Conservation (phyloP, 108 stramenopile genomes). For the Cyclotella kingstonii region DNA sequence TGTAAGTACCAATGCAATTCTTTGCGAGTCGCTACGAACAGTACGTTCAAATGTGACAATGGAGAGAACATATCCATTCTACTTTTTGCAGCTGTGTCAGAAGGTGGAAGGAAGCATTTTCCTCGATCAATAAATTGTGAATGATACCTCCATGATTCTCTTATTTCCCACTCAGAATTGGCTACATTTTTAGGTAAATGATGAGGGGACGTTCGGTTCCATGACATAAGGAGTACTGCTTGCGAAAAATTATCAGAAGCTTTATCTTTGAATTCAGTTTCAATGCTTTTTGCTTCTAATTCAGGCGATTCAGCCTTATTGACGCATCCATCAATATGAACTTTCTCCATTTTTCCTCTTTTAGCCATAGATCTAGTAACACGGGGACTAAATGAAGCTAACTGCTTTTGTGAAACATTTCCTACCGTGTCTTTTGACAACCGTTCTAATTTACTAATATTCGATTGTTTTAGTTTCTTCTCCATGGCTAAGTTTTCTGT, state of each 20-base stretch:
- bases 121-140: slow-evolving; percentile 36
- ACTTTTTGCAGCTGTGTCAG: slow-evolving; percentile 8
- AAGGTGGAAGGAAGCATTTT: slow-evolving; percentile 20
- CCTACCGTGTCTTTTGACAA: background rate
- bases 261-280: background rate
- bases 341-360: background rate
- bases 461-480: background rate
- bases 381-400: slow-evolving; percentile 22
- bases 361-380: slow-evolving; percentile 41
- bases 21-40: slow-evolving; percentile 55
- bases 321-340: background rate
- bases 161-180: slow-evolving; percentile 20
- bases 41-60: slow-evolving; percentile 58
- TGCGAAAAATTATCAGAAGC: background rate
- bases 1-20: slow-evolving; percentile 65
- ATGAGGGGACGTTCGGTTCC: slow-evolving; percentile 23
- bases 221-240: slow-evolving; percentile 33
- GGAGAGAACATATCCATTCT: slow-evolving; percentile 28
- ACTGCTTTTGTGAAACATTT: background rate
- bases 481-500: background rate
- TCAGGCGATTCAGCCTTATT: background rate
- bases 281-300: background rate
- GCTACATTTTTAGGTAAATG: slow-evolving; percentile 17
- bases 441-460: background rate
- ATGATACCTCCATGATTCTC: slow-evolving; percentile 52